These are phyloP conservation scores for Acacia acuminata DNA, from an alignment of 306 rosid species.

Conservation along the genomic window DNA sequence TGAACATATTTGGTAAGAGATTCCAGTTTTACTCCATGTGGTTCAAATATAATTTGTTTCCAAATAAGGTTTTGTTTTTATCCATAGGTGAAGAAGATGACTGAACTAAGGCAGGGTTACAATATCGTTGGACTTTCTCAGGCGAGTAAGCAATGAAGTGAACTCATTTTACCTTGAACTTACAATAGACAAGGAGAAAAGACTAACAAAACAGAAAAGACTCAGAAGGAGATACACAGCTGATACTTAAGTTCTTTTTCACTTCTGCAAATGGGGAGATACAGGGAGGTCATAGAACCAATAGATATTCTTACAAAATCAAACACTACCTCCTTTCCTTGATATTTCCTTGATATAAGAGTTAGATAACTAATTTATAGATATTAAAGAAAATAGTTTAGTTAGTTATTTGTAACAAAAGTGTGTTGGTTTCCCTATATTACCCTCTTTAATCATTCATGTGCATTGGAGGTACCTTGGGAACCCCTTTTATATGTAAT, in stretches of 20 bases:
- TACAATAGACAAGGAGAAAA: neutral
- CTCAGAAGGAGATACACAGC: neutral
- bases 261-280: neutral
- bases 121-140: conserved; percentile 94
- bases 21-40: conserved; percentile 10
- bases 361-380: too few relatives aligned
- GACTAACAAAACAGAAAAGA: neutral
- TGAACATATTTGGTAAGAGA: conserved; percentile 44
- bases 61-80: conserved; percentile 27
- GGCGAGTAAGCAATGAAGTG: conserved; percentile 43
- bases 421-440: too few relatives aligned
- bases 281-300: too few relatives aligned
- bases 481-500: too few relatives aligned
- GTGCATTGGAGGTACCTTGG: too few relatives aligned
- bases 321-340: too few relatives aligned
- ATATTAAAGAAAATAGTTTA: too few relatives aligned
- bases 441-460: too few relatives aligned
- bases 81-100: conserved; percentile 73
- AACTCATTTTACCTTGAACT: neutral
- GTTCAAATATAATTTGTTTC: conserved; percentile 26
- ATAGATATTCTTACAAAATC: too few relatives aligned
- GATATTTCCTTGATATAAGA: too few relatives aligned
- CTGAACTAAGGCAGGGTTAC: conserved; percentile 70
- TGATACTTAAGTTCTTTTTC: neutral
- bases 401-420: too few relatives aligned